Evolutionary conservation across 257 asterid species (phyloP), one percentile per base, ranked within the genome.

Genomic region (Catharanthus roseus): DNA sequence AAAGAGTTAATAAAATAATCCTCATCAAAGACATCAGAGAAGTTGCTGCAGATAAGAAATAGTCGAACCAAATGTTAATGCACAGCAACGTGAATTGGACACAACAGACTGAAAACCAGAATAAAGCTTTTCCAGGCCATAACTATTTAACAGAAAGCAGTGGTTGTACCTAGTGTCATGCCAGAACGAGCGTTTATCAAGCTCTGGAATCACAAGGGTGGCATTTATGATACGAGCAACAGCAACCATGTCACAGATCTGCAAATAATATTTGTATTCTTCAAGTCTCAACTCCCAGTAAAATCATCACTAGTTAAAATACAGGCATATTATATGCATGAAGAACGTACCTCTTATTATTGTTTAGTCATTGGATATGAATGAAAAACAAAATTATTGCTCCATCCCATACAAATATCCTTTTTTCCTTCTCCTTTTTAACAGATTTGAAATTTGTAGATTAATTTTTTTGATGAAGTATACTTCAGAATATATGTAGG

Each of bases 191-290:
- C 88, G 92, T 81, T 93, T 93, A 79, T 93, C 98, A 60, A 93
- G 88, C 78, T 91, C 96, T 69, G 98, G 98, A 82, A 93, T 93
- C 84, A 93, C 95, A 31, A 93, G 97, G 49, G 98, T 90, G 29
- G 98, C 98, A 85, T 93, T 90, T 77, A 93, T 84, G 64, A 93
- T 82, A 49, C 89, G 96, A 68, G 98, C 96, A 79, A 93, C 91
- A 75, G 96, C 98, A 81, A 93, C 98, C 98, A 93, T 93, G 82
- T 93, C 98, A 70, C 98, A 90, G 78, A 93, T 93, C 98, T 93
- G 87, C 86, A 80, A 77, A 67, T 69, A 72, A 60, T 45, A 71
- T 71, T 31, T 36, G 44, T 38, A 42, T 26, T 58, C 18, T 55
- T 55, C 55, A 44, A 45, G 34, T 71, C 16, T 47, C 15, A 74